Evolutionary conservation across 2,329 filamentous ascomycete species (phyloP).

Genomic region (Phialocephala subalpina): DNA sequence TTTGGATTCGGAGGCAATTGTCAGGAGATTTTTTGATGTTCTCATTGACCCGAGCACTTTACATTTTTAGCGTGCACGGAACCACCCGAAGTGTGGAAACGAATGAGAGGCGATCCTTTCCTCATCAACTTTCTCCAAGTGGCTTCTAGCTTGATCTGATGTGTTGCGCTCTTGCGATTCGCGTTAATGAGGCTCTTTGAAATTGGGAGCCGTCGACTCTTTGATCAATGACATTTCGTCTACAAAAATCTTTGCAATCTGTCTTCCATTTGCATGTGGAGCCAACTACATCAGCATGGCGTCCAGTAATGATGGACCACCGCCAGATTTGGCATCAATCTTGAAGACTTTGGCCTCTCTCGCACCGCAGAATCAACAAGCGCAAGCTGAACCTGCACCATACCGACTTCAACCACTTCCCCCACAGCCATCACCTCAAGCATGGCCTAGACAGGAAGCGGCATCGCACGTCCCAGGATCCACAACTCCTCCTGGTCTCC

Average conservation of each 20-base stretch:
- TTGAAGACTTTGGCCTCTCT: conserved; percentile 42
- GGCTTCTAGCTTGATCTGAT: background rate
- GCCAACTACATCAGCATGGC: conserved; percentile 31
- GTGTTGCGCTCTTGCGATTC: background rate
- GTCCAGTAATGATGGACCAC: conserved; percentile 32
- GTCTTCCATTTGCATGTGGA: background rate
- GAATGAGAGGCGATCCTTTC: background rate
- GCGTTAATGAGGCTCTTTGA: background rate
- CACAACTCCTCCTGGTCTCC: conserved; percentile 19
- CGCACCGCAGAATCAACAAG: conserved; percentile 33
- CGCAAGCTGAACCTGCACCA: conserved; percentile 20
- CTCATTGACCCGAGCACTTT: conserved; percentile 28
- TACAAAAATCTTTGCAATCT: background rate
- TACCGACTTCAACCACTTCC: background rate
- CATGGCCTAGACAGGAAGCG: conserved; percentile 12
- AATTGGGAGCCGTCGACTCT: background rate
- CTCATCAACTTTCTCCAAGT: background rate
- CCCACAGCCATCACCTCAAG: conserved; percentile 8
- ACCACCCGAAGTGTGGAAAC: background rate
- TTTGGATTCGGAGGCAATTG: conserved; percentile 21
- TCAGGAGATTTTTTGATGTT: conserved; percentile 36
- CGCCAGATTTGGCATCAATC: conserved; percentile 45
- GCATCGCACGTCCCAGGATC: conserved; percentile 13
- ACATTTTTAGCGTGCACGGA: conserved; percentile 24
- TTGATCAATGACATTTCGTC: background rate